phyloP scores from a whole-genome alignment of 2,329 filamentous ascomycete genomes.

The Xylariales sp. region DNA sequence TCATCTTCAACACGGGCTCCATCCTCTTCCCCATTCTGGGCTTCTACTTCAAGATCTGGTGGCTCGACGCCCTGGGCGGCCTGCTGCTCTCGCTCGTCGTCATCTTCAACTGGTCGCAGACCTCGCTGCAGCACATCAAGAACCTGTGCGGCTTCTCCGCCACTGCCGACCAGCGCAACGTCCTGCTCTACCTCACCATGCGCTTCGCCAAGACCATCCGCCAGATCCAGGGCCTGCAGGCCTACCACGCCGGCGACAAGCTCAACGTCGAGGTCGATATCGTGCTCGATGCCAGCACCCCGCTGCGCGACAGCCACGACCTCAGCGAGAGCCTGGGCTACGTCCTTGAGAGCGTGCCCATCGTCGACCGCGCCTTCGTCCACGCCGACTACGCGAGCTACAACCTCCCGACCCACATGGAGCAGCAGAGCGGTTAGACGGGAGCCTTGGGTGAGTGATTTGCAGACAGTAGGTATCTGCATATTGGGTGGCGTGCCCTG shows the following conservation, averaged over 20 bases:
- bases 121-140: conserved; percentile 71
- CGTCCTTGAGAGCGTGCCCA: conserved; percentile 78
- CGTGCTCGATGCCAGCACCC: conserved; percentile 72
- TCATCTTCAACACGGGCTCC: conserved; percentile 86
- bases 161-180: conserved; percentile 36
- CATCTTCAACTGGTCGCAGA: conserved; percentile 73
- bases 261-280: conserved; percentile 81
- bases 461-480: too few species aligned
- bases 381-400: conserved; percentile 62
- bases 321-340: conserved; percentile 65
- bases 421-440: conserved; percentile 27
- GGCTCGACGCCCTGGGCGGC: conserved; percentile 76
- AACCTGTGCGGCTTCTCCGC: conserved; percentile 77
- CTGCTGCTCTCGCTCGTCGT: conserved; percentile 74
- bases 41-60: conserved; percentile 75
- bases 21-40: conserved; percentile 83
- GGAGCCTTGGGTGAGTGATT: not conserved
- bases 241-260: conserved; percentile 83
- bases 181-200: conserved; percentile 82
- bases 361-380: conserved; percentile 69
- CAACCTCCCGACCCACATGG: conserved; percentile 57
- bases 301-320: conserved; percentile 76
- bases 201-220: conserved; percentile 85
- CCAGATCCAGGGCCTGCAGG: conserved; percentile 79
- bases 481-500: too few species aligned